Base-by-base conservation (phyloP, 805 yeast genomes). In the Metschnikowia lochheadii region DNA sequence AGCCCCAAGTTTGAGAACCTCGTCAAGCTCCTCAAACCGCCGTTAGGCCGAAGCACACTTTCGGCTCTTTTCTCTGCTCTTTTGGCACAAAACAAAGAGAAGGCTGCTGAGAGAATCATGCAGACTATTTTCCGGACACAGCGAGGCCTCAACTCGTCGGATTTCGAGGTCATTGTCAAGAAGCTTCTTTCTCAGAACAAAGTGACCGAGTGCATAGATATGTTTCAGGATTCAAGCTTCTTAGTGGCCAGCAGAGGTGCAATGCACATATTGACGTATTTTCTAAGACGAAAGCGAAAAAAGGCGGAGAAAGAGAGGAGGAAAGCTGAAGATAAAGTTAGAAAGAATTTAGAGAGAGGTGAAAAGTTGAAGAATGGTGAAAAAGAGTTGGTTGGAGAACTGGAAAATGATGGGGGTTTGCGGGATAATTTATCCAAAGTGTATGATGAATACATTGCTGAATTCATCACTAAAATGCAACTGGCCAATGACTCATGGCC, bases 21-120 rank as follows among this genome's bases (percentile, higher is more conserved):
- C 21, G 52, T 66, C 6, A 56, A 58, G 31, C 44, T 50, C 32
- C 53, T 70, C 15, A 51, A 45, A n/a, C 61, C 69, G 5, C 75
- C 73, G 6, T 52, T 72, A n/a, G 54, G 58, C 29, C 54, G 75
- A 21, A 63, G 63, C 57, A 63, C 73, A 2, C 53, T 72, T 6
- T 63, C 73, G 4, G 64, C 63, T 53, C 56, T 73, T 31, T 66
- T 72, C 43, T 54, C 58, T 17, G 57, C 66, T 6, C 70, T 71
- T 43, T 49, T 68, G 35, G 26, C 37, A 13, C 67, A 62, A 46
- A 60, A 63, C 40, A 62, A 64, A 40, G 67, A 63, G 33, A 53
- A 48, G 2, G 69, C 65, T 5, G 64, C 73, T 0, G 67, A 67
- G 38, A 61, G 56, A 46, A 55, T 70, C 26, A 56, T 68, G 17